phyloP scores from a whole-genome alignment of 108 stramenopile genomes.

The Stephanodiscus triporus region DNA sequence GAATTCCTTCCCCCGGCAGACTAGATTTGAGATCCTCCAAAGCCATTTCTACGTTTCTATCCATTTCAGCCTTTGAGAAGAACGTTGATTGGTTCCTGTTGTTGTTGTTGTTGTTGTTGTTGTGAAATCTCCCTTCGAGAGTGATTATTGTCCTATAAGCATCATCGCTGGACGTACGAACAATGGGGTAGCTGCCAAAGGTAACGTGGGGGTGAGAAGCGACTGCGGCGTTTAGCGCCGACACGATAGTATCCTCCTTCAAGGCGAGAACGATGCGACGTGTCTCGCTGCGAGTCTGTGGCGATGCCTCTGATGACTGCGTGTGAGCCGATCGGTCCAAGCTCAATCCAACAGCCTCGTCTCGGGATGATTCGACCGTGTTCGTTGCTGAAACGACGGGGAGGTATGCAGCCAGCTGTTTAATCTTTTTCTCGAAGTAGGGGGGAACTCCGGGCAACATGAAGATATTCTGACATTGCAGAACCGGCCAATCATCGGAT shows the following conservation, averaged over 20 bases:
- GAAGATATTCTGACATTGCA: slow-evolving; percentile 92
- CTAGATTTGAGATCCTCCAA: slow-evolving; percentile 74
- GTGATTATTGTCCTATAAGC: slow-evolving; percentile 85
- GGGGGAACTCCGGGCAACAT: slow-evolving; percentile 94
- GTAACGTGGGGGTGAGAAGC: slow-evolving; percentile 66
- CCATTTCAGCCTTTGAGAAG: slow-evolving; percentile 60
- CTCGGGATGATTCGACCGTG: background rate
- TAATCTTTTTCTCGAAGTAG: slow-evolving; percentile 87
- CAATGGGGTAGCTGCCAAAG: slow-evolving; percentile 86
- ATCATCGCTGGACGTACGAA: slow-evolving; percentile 55
- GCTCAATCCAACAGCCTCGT: slow-evolving; percentile 14
- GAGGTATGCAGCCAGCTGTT: slow-evolving; percentile 72
- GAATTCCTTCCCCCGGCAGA: slow-evolving; percentile 73
- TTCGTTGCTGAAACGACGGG: slow-evolving; percentile 25
- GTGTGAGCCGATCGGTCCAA: background rate
- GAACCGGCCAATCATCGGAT: slow-evolving; percentile 76
- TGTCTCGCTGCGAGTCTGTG: slow-evolving; percentile 51
- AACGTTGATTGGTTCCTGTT: slow-evolving; percentile 28
- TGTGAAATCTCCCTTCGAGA: slow-evolving; percentile 64
- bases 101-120: slow-evolving; percentile 34
- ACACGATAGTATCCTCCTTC: slow-evolving; percentile 76
- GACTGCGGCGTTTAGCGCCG: slow-evolving; percentile 70
- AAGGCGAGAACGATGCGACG: slow-evolving; percentile 69
- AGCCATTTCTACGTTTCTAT: slow-evolving; percentile 66
- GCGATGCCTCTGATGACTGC: background rate